Evolutionary conservation across 768 basidiomycete genomes (phyloP).

Genomic region (Tricholoma terreum): DNA sequence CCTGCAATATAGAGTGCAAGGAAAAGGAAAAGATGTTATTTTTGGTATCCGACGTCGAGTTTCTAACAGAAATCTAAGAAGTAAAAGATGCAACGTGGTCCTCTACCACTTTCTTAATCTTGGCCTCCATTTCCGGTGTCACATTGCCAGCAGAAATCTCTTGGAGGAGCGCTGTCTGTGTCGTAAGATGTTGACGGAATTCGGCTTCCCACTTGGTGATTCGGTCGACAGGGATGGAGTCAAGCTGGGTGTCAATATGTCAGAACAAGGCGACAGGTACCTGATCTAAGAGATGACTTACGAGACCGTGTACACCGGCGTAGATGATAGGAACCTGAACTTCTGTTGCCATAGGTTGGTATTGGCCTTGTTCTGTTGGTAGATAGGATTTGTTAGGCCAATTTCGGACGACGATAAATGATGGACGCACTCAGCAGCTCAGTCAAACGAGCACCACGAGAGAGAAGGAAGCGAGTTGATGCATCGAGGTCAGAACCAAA

Average conservation of each 20-base stretch:
- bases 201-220: constrained; percentile 91
- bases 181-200: constrained; percentile 84
- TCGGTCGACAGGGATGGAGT: constrained; percentile 91
- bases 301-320: constrained; percentile 99
- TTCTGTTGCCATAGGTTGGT: constrained; percentile 92
- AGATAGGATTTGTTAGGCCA: constrained; percentile 14
- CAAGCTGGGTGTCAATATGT: constrained; percentile 52
- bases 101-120: constrained; percentile 95
- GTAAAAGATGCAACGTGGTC: constrained; percentile 83
- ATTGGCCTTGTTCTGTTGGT: constrained; percentile 90
- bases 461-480: constrained; percentile 97
- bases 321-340: constrained; percentile 98
- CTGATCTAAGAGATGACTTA: constrained; percentile 34
- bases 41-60: constrained; percentile 12
- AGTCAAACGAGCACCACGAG: constrained; percentile 96
- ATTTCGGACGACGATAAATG: background rate
- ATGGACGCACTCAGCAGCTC: constrained; percentile 79
- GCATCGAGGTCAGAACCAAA: constrained; percentile 99
- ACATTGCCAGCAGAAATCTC: constrained; percentile 84
- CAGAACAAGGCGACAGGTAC: background rate
- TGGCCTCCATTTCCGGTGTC: constrained; percentile 84
- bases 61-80: constrained; percentile 36
- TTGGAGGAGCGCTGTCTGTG: constrained; percentile 72
- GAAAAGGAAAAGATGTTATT: constrained; percentile 20
- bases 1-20: constrained; percentile 1